Evolutionary conservation across 371 early-diverging fungal genomes (phyloP).

Genomic region (Mucor mucedo): DNA sequence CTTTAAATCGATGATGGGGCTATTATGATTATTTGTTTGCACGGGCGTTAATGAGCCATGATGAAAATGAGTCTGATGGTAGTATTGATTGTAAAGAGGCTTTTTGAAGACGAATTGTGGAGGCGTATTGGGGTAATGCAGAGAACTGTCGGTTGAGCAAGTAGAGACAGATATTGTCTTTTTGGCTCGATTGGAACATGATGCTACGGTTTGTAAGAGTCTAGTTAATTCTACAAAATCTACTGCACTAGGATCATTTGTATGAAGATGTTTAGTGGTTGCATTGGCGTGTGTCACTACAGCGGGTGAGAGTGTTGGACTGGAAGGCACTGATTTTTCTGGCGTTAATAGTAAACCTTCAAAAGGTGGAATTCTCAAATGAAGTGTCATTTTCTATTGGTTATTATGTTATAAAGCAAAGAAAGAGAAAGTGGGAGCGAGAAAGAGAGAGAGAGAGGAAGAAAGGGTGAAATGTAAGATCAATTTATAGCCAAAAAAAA

Average conservation of each 20-base stretch:
- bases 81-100: slow-evolving; percentile 41
- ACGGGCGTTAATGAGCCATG: slow-evolving; percentile 13
- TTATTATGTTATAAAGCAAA: slow-evolving; percentile 6
- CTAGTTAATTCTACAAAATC: slow-evolving; percentile 36
- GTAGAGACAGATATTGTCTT: slow-evolving; percentile 10
- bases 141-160: neutral
- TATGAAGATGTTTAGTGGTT: slow-evolving; percentile 34
- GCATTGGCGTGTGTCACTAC: slow-evolving; percentile 37
- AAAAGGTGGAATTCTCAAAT: neutral
- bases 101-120: slow-evolving; percentile 47
- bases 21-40: neutral
- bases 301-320: slow-evolving; percentile 37
- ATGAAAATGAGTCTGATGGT: slow-evolving; percentile 47
- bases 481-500: slow-evolving; percentile 9
- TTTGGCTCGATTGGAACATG: neutral
- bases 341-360: slow-evolving; percentile 25
- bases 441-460: slow-evolving; percentile 4
- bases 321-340: slow-evolving; percentile 36
- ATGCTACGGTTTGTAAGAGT: slow-evolving; percentile 28
- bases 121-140: slow-evolving; percentile 20
- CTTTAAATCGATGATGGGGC: slow-evolving; percentile 20
- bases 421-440: neutral
- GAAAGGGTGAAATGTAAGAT: slow-evolving; percentile 5
- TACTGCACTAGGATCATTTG: slow-evolving; percentile 23
- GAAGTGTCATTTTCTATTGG: neutral